phyloP scores from a whole-genome alignment of 371 early-diverging fungal genomes.

The Umbelopsis sp. region DNA sequence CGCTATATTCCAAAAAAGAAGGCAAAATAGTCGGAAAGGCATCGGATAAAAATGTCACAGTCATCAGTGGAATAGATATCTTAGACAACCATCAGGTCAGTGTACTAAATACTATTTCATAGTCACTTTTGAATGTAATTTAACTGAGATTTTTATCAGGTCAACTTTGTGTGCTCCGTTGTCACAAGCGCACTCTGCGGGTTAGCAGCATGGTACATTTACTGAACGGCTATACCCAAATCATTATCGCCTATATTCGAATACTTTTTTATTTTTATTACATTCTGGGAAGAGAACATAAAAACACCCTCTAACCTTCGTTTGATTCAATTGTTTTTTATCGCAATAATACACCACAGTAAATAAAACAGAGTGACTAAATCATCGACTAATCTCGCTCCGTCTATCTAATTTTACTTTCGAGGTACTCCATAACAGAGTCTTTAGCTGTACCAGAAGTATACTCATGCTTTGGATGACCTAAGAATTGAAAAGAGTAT shows the following conservation, averaged over 20 bases:
- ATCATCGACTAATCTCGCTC: background rate
- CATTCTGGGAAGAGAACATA: background rate
- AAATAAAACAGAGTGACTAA: background rate
- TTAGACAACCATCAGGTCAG: conserved; percentile 81
- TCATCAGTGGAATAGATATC: conserved; percentile 69
- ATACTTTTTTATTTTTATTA: background rate
- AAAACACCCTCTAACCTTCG: background rate
- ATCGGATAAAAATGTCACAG: conserved; percentile 43
- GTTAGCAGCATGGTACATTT: conserved; percentile 3
- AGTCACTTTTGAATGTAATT: background rate
- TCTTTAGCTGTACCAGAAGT: conserved; percentile 22
- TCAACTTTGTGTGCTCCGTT: conserved; percentile 60
- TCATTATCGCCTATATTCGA: background rate
- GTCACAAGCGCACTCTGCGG: conserved; percentile 18
- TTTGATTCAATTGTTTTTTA: background rate
- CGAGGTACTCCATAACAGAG: conserved; percentile 17
- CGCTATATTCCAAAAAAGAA: conserved; percentile 65
- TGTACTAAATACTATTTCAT: background rate
- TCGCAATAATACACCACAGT: background rate
- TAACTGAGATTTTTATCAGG: conserved; percentile 25
- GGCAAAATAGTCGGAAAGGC: conserved; percentile 51
- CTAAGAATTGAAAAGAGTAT: background rate
- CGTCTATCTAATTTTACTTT: background rate
- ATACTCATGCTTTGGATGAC: conserved; percentile 25
- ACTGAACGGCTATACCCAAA: background rate